phyloP scores from a whole-genome alignment of 2,329 filamentous ascomycete species.

The Arthroderma uncinatum region DNA sequence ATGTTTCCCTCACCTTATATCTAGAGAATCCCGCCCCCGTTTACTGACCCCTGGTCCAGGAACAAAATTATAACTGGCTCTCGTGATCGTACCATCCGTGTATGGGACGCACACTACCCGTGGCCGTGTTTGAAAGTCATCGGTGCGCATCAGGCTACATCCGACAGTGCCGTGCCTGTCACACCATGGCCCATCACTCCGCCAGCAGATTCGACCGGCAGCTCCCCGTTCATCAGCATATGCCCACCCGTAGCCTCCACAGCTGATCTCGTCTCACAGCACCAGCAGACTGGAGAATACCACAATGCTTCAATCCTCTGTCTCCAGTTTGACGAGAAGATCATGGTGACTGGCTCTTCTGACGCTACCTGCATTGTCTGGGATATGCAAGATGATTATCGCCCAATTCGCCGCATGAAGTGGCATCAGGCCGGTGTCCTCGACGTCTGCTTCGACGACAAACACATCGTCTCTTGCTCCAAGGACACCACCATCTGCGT shows the following conservation, averaged over 20 bases:
- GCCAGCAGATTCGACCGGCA: conserved; percentile 30
- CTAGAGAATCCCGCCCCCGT: background rate
- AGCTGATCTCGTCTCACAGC: conserved; percentile 40
- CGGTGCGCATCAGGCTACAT: conserved; percentile 49
- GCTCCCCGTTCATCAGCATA: conserved; percentile 38
- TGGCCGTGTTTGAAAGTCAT: conserved; percentile 78
- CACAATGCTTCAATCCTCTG: conserved; percentile 92
- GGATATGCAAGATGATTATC: conserved; percentile 66
- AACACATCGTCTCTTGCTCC: conserved; percentile 90
- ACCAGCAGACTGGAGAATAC: conserved; percentile 41
- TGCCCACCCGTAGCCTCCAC: conserved; percentile 42
- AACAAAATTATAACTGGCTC: conserved; percentile 95
- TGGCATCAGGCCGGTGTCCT: conserved; percentile 81
- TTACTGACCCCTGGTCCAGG: conserved; percentile 39
- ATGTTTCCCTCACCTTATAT: conserved; percentile 28
- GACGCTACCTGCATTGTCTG: conserved; percentile 88
- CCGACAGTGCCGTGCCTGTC: conserved; percentile 22
- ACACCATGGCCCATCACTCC: conserved; percentile 46
- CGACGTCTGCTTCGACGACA: conserved; percentile 84
- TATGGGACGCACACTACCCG: conserved; percentile 83
- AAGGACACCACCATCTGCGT: conserved; percentile 92
- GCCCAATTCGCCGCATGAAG: conserved; percentile 63
- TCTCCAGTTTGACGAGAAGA: conserved; percentile 83
- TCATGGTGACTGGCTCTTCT: conserved; percentile 89
- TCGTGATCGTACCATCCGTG: conserved; percentile 83